Conservation (phyloP, 495 filamentous ascomycete genomes). For the Gamarada debralockiae region DNA sequence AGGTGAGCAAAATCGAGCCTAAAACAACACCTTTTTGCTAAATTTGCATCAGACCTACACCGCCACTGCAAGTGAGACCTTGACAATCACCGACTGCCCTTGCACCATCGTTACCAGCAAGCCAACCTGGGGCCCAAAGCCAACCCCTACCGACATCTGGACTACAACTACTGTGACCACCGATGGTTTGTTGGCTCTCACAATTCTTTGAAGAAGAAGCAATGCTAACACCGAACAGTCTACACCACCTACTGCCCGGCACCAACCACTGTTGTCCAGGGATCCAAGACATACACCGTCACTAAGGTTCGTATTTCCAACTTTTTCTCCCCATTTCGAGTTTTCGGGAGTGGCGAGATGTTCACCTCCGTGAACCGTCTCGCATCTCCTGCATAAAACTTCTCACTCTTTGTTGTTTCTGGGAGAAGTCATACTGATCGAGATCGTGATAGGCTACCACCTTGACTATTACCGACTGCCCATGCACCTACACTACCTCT, state of each 20-base stretch:
- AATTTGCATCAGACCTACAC: conserved; percentile 1
- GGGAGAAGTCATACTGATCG: too few relatives aligned
- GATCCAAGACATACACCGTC: conserved; percentile 23
- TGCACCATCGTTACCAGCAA: conserved; percentile 25
- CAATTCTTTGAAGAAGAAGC: too few relatives aligned
- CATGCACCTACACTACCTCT: too few relatives aligned
- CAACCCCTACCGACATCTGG: not conserved
- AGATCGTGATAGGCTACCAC: too few relatives aligned
- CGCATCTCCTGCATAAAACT: too few relatives aligned
- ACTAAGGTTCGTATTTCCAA: too few relatives aligned
- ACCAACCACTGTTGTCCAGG: conserved; percentile 21
- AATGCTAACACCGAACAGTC: too few relatives aligned
- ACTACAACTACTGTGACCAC: not conserved
- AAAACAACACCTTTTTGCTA: too few relatives aligned
- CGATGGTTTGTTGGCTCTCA: conserved; percentile 37
- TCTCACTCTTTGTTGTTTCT: too few relatives aligned
- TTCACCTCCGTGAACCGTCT: too few relatives aligned
- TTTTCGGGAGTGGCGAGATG: too few relatives aligned
- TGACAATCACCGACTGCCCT: conserved; percentile 36
- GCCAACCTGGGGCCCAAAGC: not conserved
- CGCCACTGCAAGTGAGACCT: conserved; percentile 28
- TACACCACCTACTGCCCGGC: conserved; percentile 52
- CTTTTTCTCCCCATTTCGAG: not conserved
- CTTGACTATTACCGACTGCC: too few relatives aligned
- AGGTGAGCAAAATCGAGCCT: not conserved